Evolutionary conservation across 768 basidiomycete species (phyloP).

Genomic region (Leccinum pellstonianum): DNA sequence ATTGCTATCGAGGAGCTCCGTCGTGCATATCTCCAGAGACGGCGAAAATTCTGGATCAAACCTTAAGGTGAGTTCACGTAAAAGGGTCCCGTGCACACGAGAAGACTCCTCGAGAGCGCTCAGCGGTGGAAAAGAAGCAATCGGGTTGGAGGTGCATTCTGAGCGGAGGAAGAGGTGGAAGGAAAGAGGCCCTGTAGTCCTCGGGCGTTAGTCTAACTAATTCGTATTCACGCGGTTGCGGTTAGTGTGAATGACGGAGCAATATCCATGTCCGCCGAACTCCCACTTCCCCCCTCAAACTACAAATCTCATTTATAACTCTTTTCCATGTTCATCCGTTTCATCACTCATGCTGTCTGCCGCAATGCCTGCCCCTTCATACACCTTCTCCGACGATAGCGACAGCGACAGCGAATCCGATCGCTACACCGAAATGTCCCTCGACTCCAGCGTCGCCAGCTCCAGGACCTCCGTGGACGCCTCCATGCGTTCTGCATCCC

Average conservation of each 20-base stretch:
- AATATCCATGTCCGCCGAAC: conserved; percentile 35
- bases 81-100: conserved; percentile 2
- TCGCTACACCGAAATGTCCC: conserved; percentile 42
- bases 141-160: conserved; percentile 1
- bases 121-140: conserved; percentile 7
- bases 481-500: conserved; percentile 65
- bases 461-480: conserved; percentile 58
- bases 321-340: conserved; percentile 1
- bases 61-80: conserved; percentile 17
- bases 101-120: conserved; percentile 4
- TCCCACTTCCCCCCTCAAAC: conserved; percentile 18
- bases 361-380: conserved; percentile 16
- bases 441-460: conserved; percentile 40
- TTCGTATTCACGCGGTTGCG: conserved; percentile 29
- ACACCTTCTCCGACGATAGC: conserved; percentile 37
- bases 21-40: conserved; percentile 2
- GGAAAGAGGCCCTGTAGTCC: conserved; percentile 9
- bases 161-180: background rate
- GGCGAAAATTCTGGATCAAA: conserved; percentile 10
- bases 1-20: conserved; percentile 10
- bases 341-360: conserved; percentile 10
- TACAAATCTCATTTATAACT: conserved; percentile 28
- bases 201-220: conserved; percentile 21
- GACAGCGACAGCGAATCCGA: conserved; percentile 53
- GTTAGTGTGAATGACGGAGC: conserved; percentile 28